phyloP scores from a whole-genome alignment of 805 yeast genomes.

The Maudiozyma turicensis region DNA sequence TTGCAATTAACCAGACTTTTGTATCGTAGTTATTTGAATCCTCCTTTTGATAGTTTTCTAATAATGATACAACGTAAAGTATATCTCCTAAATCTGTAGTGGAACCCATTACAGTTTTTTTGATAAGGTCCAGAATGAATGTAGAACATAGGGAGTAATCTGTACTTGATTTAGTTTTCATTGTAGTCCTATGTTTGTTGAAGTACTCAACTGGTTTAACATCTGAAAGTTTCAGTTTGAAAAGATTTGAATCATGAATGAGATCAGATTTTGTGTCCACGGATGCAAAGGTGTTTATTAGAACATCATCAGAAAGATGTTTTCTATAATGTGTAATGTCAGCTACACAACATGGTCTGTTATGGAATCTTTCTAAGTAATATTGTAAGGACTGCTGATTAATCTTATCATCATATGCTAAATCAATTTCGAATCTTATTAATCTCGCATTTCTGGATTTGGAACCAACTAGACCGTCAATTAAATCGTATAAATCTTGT shows the following conservation, averaged over 20 bases:
- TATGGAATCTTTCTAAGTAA: constrained; percentile 39
- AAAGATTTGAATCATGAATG: constrained; percentile 43
- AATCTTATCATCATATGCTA: constrained; percentile 8
- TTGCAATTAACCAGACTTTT: constrained; percentile 57
- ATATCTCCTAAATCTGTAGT: constrained; percentile 15
- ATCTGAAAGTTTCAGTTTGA: constrained; percentile 15
- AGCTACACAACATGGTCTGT: constrained; percentile 54
- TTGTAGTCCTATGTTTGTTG: constrained; percentile 30
- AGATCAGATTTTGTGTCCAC: constrained; percentile 17
- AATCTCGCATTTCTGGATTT: constrained; percentile 47
- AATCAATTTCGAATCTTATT: constrained; percentile 41
- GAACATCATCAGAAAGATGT: constrained; percentile 19
- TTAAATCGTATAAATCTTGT: constrained; percentile 27
- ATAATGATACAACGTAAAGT: constrained; percentile 38
- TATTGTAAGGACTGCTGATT: constrained; percentile 25
- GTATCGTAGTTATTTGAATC: constrained; percentile 71
- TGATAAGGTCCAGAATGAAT: constrained; percentile 47
- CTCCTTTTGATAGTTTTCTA: constrained; percentile 44
- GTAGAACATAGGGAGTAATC: constrained; percentile 69
- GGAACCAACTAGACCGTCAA: constrained; percentile 18
- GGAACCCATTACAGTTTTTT: constrained; percentile 22
- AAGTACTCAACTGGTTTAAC: constrained; percentile 29
- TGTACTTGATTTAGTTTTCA: constrained; percentile 38
- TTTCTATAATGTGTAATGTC: constrained; percentile 40
- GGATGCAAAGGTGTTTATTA: neutral